Base-by-base conservation (phyloP, 495 filamentous ascomycete genomes). In the Choiromyces venosus region DNA sequence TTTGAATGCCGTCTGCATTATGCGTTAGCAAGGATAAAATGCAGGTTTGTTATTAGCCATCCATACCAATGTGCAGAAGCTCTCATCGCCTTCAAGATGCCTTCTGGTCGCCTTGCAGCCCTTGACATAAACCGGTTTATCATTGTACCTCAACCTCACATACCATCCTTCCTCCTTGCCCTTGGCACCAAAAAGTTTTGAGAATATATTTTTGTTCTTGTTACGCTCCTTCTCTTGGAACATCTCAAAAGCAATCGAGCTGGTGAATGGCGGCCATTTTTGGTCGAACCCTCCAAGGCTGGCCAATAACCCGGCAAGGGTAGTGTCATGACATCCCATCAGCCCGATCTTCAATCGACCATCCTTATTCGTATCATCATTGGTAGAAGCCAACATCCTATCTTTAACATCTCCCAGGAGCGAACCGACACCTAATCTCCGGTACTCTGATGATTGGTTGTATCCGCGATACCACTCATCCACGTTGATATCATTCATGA, bases 401-500 rank as follows among this genome's bases (percentile, higher is more conserved):
- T 87, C 86, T n/a, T 93, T 89, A 40, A 97, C 83, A 80, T 99
- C 95, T 3, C 92, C 94, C 78, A 96, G 82, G 25, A 98, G 83
- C 21, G 86, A 87, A 61, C 95, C 95, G 72, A 97, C 94, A 4
- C 96, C 95, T 4, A 99, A 84, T 76, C 85, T 87, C 8, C 95
- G 89, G 84, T 95, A 98, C 82, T 99, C 95, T 36, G 79, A 82
- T 71, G 88, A 93, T 83, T 97, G 93, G 52, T 85, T 86, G 81
- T 93, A 99, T 5, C 94, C 95, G 10, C 88, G 83, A 80, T 91
- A 98, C 95, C 95, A 98, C 83, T 99, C 96, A 76, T 99, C 95
- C 2, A 92, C 89, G 61, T 86, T 88, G 66, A 97, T 92, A 37
- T 86, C 86, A 68, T 97, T 91, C 70, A 97, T 87, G 66, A 93